These are phyloP conservation scores for Hypoxylon sp. DNA, from an alignment of 2,329 filamentous ascomycete species.

Conservation along the genomic window DNA sequence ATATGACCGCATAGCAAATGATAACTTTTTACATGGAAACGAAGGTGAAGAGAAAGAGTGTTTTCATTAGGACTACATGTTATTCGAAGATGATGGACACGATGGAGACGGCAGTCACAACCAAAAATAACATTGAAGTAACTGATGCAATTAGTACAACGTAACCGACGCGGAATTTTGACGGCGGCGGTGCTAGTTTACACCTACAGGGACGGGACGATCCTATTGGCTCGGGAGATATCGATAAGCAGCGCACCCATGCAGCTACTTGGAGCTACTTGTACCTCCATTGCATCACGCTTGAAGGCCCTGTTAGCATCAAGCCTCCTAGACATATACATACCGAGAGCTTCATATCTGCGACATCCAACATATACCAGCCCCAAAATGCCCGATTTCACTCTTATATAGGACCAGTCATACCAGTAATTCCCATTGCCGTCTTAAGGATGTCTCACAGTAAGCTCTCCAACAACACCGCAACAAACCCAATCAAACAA, in stretches of 20 bases:
- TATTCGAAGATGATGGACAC: constrained; percentile 9
- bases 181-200: constrained; percentile 1
- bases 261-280: constrained; percentile 7
- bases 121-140: constrained; percentile 4
- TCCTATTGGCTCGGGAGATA: constrained; percentile 26
- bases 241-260: constrained; percentile 17
- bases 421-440: neutral
- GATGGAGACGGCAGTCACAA: constrained; percentile 11
- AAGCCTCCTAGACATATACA: constrained; percentile 18
- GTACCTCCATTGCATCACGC: constrained; percentile 18
- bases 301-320: constrained; percentile 1
- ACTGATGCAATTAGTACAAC: constrained; percentile 18
- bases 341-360: neutral
- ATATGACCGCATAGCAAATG: constrained; percentile 35
- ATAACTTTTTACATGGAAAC: constrained; percentile 4
- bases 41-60: constrained; percentile 1
- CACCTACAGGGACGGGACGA: constrained; percentile 37
- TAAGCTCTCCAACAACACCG: constrained; percentile 41
- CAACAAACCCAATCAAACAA: neutral
- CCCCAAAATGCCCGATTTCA: neutral
- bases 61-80: constrained; percentile 25
- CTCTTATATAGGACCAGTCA: neutral
- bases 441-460: constrained; percentile 63
- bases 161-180: constrained; percentile 23
- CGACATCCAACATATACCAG: neutral